A percentile compares a stretch with the other conserved stretches of the same genome.
These are phyloP conservation scores for Sporothrix luriei DNA, from an alignment of 2,329 filamentous ascomycete species.

Conservation along the genomic window DNA sequence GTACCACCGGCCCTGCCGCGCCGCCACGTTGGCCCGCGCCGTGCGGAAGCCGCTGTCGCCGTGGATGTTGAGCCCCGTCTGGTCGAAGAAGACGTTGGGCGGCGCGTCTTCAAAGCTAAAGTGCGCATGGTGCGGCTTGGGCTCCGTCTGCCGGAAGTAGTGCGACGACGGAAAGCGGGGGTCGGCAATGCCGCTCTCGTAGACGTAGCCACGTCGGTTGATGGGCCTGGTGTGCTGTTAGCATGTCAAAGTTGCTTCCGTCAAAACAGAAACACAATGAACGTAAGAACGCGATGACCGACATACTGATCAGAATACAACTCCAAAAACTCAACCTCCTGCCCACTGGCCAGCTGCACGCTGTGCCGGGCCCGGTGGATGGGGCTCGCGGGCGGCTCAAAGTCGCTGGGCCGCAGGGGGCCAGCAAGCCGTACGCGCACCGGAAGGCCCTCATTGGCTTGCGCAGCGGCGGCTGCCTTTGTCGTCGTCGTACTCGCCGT, in stretches of 20 bases:
- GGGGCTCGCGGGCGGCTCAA: constrained; percentile 61
- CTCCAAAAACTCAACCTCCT: constrained; percentile 61
- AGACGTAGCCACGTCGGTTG: constrained; percentile 77
- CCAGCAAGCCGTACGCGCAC: constrained; percentile 63
- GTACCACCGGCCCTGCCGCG: constrained; percentile 86
- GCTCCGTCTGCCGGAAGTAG: constrained; percentile 87
- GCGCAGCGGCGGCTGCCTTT: not conserved
- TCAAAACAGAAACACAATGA: not conserved
- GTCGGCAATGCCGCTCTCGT: constrained; percentile 88
- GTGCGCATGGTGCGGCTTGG: constrained; percentile 77
- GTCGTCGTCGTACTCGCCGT: constrained; percentile 1
- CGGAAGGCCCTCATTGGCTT: constrained; percentile 52
- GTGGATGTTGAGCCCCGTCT: constrained; percentile 73
- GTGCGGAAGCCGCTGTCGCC: constrained; percentile 93
- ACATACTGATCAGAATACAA: constrained; percentile 65
- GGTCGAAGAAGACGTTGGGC: constrained; percentile 79
- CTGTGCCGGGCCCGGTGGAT: constrained; percentile 61
- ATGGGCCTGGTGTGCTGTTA: constrained; percentile 32
- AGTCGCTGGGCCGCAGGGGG: constrained; percentile 64
- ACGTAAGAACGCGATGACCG: not conserved
- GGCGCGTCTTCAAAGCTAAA: constrained; percentile 93
- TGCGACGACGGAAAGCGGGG: constrained; percentile 82
- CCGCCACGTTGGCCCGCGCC: constrained; percentile 85
- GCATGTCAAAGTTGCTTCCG: not conserved
- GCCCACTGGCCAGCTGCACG: constrained; percentile 53